Evolutionary conservation across 345 rosid species (phyloP).

Genomic region (Carallia pectinifolia): DNA sequence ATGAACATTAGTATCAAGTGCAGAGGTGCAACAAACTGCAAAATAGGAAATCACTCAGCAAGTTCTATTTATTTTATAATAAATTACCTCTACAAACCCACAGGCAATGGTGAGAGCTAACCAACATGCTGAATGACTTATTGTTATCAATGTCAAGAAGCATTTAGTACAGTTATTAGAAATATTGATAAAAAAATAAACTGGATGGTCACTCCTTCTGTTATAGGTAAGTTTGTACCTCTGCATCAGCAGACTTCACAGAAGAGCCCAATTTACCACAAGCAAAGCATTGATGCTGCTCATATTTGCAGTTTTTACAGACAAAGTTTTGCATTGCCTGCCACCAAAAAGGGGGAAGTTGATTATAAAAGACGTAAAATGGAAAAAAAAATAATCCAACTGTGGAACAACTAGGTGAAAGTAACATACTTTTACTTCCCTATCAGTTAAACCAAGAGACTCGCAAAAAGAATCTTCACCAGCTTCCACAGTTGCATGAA

Average conservation of each 20-base stretch:
- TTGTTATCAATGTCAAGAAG: background rate
- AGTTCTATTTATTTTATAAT: background rate
- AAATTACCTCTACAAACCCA: no score
- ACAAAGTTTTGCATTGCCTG: slow-evolving; percentile 60
- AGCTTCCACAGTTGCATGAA: slow-evolving; percentile 64
- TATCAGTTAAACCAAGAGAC: slow-evolving; percentile 58
- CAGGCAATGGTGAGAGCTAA: no score
- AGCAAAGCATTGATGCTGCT: slow-evolving; percentile 76
- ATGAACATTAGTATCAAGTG: background rate
- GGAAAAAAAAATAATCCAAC: slow-evolving; percentile 9
- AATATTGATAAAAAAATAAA: background rate
- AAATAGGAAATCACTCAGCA: background rate
- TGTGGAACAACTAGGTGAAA: slow-evolving; percentile 9
- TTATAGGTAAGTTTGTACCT: slow-evolving; percentile 48
- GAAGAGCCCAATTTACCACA: slow-evolving; percentile 86
- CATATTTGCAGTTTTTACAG: slow-evolving; percentile 72
- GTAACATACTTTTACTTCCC: slow-evolving; percentile 62
- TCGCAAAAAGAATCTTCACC: slow-evolving; percentile 61
- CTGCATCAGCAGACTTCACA: slow-evolving; percentile 57
- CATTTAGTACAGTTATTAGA: background rate
- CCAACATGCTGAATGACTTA: background rate
- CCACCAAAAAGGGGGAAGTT: slow-evolving; percentile 8
- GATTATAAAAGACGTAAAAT: slow-evolving; percentile 15
- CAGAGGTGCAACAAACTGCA: background rate
- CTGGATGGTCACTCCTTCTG: background rate